phyloP scores from a whole-genome alignment of 2,329 filamentous ascomycete species.

The Colletotrichum kahawae region DNA sequence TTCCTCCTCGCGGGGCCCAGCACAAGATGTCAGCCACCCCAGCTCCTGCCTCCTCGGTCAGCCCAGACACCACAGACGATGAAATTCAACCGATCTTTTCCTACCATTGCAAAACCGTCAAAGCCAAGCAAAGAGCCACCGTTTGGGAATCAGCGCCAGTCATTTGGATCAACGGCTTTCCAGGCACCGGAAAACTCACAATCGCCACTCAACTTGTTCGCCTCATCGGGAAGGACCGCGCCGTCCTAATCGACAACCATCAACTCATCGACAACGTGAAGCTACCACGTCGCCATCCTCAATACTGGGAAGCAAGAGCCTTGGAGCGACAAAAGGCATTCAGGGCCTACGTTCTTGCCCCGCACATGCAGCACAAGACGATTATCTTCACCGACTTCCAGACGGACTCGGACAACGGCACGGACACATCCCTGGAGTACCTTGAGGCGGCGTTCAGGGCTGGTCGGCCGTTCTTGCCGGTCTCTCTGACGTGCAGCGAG shows the following conservation, averaged over 20 bases:
- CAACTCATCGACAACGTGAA: not conserved
- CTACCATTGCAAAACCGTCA: accelerated
- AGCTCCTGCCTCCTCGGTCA: not conserved
- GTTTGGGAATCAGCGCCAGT: not conserved
- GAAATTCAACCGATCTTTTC: accelerated
- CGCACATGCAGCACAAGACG: not conserved
- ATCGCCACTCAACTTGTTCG: not conserved
- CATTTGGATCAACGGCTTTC: not conserved
- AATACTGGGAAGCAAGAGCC: not conserved
- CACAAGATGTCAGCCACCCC: not conserved
- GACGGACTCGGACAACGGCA: not conserved
- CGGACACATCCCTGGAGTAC: not conserved
- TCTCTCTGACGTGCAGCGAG: not conserved
- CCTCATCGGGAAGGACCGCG: not conserved
- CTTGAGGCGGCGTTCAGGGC: not conserved
- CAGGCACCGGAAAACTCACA: not conserved
- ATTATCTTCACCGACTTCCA: not conserved
- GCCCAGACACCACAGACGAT: accelerated
- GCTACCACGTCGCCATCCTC: not conserved
- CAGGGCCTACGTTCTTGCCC: accelerated
- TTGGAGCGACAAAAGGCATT: not conserved
- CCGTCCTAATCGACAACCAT: not conserved
- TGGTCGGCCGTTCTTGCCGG: not conserved
- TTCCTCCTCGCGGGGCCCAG: no score
- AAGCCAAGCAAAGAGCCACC: not conserved